Evolutionary conservation across 2,329 filamentous ascomycete species (phyloP).

Genomic region (Paracoccidioides brasiliensis): DNA sequence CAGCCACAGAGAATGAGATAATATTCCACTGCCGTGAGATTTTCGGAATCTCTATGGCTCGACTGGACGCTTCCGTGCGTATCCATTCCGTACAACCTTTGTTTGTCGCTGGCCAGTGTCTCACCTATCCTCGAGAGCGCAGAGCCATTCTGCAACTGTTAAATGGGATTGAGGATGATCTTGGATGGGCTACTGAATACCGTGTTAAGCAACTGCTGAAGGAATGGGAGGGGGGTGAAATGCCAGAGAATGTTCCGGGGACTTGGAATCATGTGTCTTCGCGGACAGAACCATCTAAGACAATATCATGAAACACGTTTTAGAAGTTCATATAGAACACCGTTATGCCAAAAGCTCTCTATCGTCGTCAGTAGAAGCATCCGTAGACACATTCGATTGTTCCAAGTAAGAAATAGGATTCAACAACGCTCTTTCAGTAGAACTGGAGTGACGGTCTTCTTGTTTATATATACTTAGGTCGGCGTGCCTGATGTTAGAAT

Average conservation of each 20-base stretch:
- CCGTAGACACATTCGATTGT: neutral
- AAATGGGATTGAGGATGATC: constrained; percentile 47
- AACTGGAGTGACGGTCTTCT: neutral
- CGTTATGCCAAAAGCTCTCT: neutral
- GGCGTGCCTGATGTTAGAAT: too few species aligned
- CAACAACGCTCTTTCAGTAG: neutral
- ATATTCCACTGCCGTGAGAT: constrained; percentile 49
- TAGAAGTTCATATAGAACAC: neutral
- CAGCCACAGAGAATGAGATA: constrained; percentile 43
- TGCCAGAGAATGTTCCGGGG: neutral
- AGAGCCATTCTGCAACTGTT: constrained; percentile 43
- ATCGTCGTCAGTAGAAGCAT: neutral
- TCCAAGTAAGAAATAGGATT: too few species aligned
- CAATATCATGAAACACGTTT: neutral
- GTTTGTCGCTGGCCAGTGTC: constrained; percentile 49
- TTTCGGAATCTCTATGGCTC: constrained; percentile 45
- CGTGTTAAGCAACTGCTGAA: constrained; percentile 40
- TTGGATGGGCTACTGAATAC: constrained; percentile 52
- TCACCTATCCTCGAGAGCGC: constrained; percentile 42
- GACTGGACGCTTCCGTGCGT: constrained; percentile 45
- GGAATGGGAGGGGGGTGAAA: constrained; percentile 24
- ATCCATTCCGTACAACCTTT: constrained; percentile 50
- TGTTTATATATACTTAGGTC: too few species aligned
- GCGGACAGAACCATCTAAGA: neutral
- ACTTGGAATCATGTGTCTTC: neutral